Percentiles rank a stretch among this genome's conserved stretches.
These are phyloP conservation scores for Dioscorea dumetorum DNA, from an alignment of 106 monocot species.

Conservation along the genomic window DNA sequence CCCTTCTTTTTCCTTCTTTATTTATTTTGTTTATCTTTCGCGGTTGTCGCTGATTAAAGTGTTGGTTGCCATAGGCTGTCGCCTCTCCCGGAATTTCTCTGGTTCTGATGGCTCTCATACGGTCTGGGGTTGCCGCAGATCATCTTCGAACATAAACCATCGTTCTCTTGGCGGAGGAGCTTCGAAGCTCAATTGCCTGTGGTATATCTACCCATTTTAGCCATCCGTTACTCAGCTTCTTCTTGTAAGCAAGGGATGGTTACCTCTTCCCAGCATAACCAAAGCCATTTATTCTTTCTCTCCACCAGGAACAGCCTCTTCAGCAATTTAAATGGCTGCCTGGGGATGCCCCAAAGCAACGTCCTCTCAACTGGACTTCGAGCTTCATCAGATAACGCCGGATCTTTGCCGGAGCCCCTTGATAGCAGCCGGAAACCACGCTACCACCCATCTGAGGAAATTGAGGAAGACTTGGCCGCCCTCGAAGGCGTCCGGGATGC, in stretches of 20 bases:
- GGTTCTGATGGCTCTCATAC: background rate
- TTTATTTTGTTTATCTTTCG: background rate
- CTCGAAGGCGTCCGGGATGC: conserved; percentile 1
- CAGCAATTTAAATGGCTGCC: background rate
- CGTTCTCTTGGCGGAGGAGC: background rate
- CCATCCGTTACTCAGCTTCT: background rate
- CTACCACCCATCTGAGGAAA: conserved; percentile 49
- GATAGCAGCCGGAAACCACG: conserved; percentile 4
- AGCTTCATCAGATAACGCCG: background rate
- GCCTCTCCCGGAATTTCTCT: background rate
- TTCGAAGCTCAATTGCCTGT: background rate
- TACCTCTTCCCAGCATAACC: background rate
- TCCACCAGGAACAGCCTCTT: background rate
- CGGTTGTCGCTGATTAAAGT: background rate
- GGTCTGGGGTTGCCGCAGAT: background rate
- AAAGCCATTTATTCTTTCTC: background rate
- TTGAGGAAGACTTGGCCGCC: conserved; percentile 10
- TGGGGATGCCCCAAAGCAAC: background rate
- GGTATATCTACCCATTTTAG: background rate
- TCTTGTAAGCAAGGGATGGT: background rate
- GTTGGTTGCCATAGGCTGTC: background rate
- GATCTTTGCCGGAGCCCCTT: conserved; percentile 8
- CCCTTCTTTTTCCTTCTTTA: background rate
- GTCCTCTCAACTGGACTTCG: background rate
- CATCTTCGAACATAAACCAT: background rate